These are phyloP conservation scores for Logfia minima DNA, from an alignment of 129 eudicot genomes.

Conservation along the genomic window DNA sequence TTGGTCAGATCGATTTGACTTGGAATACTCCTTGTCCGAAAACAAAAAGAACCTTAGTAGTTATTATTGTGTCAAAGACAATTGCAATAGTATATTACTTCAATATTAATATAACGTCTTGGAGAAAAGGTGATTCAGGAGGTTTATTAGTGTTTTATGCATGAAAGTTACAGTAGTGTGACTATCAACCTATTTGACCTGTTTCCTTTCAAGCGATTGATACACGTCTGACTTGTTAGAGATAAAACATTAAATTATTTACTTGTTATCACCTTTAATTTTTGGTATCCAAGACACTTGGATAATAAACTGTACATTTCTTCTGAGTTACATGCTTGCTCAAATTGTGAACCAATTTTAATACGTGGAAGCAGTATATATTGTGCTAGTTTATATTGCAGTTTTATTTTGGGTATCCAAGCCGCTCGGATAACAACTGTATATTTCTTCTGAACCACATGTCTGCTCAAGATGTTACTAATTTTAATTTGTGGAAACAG, in stretches of 20 bases:
- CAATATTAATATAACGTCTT: too few relatives aligned
- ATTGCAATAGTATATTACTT: too few relatives aligned
- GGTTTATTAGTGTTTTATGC: background rate
- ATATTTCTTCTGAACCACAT: too few relatives aligned
- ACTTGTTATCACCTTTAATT: background rate
- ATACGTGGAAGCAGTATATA: too few relatives aligned
- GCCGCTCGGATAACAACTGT: too few relatives aligned
- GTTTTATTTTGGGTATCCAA: too few relatives aligned
- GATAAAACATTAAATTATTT: background rate
- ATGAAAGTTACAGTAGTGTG: background rate
- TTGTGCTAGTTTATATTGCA: too few relatives aligned
- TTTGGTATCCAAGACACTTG: background rate
- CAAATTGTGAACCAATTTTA: too few relatives aligned
- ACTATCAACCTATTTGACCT: background rate
- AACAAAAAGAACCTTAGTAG: background rate
- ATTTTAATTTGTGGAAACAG: too few relatives aligned
- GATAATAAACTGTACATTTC: too few relatives aligned
- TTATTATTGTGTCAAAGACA: background rate
- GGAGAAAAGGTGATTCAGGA: background rate
- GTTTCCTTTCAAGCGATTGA: background rate
- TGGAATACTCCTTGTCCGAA: background rate
- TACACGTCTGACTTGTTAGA: background rate
- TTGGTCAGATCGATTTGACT: background rate
- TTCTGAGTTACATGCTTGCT: too few relatives aligned
- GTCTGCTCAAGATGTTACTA: too few relatives aligned